Base-by-base conservation (phyloP, 1,284 basidiomycete genomes). In the Cerioporus squamosus region DNA sequence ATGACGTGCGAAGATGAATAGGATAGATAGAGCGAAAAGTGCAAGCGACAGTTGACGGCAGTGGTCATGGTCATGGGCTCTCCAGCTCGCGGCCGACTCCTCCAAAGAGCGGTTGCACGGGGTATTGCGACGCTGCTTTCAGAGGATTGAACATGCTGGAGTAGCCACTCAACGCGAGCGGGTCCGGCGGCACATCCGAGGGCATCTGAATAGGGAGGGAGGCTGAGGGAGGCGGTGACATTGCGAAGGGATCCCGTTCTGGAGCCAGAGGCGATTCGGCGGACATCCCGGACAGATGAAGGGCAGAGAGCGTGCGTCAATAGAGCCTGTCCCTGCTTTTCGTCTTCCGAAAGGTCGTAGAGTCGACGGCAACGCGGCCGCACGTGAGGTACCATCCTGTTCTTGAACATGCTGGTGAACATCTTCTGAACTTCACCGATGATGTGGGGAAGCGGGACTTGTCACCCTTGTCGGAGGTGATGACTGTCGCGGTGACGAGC, bases 401-500 rank as follows among this genome's bases (percentile, higher is more conserved):
- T 61, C 57, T 64, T 64, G 55, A 64, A 61, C 15, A 64, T 57
- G 53, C 60, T 64, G n/a, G 60, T 51, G 47, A 64, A 64, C 58
- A 64, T 60, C 53, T 62, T 60, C 56, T 64, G 51, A 64, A 38
- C 53, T 64, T 64, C 10, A 60, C 63, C 5, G 63, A 59, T 8
- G 60, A 47, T 3, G 51, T 36, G 20, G 55, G 58, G 51, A 64
- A 62, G n/a, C 58, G 58, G 1, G 57, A 23, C 31, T 64, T 64
- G 18, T 64, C 63, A 14, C 23, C 17, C 51, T 64, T 62, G 44
- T 60, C 60, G 26, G 59, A 64, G 10, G 52, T 45, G 24, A 51
- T 39, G 63, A 61, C 9, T 46, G 53, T 8, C 63, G 63, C 23
- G 56, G 60, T 0, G 63, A 64, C 1, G 63, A 53, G 14, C 57